These are phyloP conservation scores for Misopates orontium DNA, from an alignment of 257 asterid species.

Conservation along the genomic window DNA sequence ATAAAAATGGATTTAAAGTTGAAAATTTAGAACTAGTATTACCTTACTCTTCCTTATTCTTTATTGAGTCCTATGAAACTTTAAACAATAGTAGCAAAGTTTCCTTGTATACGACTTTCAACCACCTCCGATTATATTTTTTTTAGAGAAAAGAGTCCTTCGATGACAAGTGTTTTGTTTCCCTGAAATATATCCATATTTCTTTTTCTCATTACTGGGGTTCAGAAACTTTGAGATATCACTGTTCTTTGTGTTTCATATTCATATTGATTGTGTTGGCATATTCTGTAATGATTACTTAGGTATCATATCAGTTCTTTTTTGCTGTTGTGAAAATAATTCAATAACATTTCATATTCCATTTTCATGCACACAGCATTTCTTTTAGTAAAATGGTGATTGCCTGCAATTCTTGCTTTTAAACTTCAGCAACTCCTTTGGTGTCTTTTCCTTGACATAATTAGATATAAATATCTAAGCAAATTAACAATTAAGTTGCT, in stretches of 20 bases:
- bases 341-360: background rate
- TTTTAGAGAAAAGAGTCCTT: constrained; percentile 1
- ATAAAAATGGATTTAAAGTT: background rate
- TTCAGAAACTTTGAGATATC: background rate
- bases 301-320: background rate
- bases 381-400: constrained; percentile 10
- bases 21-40: constrained; percentile 6
- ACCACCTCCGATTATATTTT: constrained; percentile 17
- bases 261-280: constrained; percentile 18
- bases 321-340: background rate
- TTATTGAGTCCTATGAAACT: constrained; percentile 3
- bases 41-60: background rate
- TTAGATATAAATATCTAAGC: constrained; percentile 81
- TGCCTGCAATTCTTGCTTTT: constrained; percentile 9
- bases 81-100: background rate
- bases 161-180: constrained; percentile 9
- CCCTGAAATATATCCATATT: background rate
- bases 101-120: constrained; percentile 10
- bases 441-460: constrained; percentile 55
- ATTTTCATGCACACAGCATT: constrained; percentile 17
- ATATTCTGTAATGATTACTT: background rate
- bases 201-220: constrained; percentile 11
- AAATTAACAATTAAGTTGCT: constrained; percentile 85
- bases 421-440: constrained; percentile 20
- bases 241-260: background rate